phyloP scores from a whole-genome alignment of 1,284 basidiomycete genomes.

The Trametes versicolor region DNA sequence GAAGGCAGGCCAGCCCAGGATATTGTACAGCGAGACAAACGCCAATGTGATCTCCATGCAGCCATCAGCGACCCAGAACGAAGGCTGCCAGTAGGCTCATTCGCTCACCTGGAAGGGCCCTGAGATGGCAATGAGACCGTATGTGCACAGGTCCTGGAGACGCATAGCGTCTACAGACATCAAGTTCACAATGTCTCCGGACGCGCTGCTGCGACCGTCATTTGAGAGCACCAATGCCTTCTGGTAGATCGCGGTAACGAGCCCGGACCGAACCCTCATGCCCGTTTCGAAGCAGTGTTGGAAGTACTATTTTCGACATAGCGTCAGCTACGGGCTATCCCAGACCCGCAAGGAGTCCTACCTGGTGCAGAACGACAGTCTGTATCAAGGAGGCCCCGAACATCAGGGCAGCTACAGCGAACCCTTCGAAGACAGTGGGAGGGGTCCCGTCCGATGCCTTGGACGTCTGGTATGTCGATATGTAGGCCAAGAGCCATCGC shows the following conservation, averaged over 20 bases:
- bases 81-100: not conserved
- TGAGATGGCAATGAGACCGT: conserved; percentile 76
- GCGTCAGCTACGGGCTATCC: not conserved
- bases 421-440: conserved; percentile 66
- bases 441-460: conserved; percentile 43
- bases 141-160: conserved; percentile 89
- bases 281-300: conserved; percentile 85
- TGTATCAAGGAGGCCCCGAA: conserved; percentile 81
- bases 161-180: conserved; percentile 91
- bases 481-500: conserved; percentile 83
- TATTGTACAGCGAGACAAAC: conserved; percentile 88
- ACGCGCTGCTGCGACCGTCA: conserved; percentile 81
- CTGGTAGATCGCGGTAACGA: conserved; percentile 87
- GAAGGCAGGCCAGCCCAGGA: conserved; percentile 93
- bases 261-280: conserved; percentile 91
- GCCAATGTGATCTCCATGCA: conserved; percentile 80
- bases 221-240: conserved; percentile 90
- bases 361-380: conserved; percentile 89
- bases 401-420: conserved; percentile 82
- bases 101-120: conserved; percentile 70
- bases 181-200: conserved; percentile 94
- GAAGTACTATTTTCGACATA: conserved; percentile 68
- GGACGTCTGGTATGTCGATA: conserved; percentile 75
- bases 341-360: conserved; percentile 38
- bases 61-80: not conserved